Conservation (phyloP, 768 basidiomycete genomes). For the Hydnomerulius pinastri region DNA sequence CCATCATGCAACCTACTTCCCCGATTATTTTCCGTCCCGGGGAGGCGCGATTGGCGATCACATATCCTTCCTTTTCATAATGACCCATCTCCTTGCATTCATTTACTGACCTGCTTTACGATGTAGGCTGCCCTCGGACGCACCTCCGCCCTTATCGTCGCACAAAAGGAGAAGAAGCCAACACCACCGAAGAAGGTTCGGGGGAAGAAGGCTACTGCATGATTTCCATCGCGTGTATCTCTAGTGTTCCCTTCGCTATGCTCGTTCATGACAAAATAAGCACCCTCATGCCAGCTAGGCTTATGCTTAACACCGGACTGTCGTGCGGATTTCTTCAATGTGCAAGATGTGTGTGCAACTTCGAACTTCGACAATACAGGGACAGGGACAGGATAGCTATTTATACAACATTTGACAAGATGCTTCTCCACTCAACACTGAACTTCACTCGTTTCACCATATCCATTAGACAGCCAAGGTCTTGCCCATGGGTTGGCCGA, state of each 20-base stretch:
- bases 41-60: constrained; percentile 36
- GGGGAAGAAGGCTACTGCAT: constrained; percentile 57
- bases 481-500: constrained; percentile 59
- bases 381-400: constrained; percentile 15
- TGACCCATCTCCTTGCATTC: constrained; percentile 48
- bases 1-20: constrained; percentile 24
- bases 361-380: constrained; percentile 16
- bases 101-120: constrained; percentile 19
- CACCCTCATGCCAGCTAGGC: constrained; percentile 5
- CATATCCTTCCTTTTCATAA: constrained; percentile 12
- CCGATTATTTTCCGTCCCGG: constrained; percentile 23
- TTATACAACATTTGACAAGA: constrained; percentile 5
- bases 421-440: neutral
- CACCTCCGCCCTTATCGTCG: constrained; percentile 66
- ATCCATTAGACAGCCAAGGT: constrained; percentile 32
- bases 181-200: constrained; percentile 68
- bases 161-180: constrained; percentile 73
- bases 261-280: constrained; percentile 23
- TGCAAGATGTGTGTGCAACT: constrained; percentile 1
- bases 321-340: neutral
- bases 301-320: neutral
- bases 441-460: constrained; percentile 3
- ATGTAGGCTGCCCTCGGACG: constrained; percentile 74
- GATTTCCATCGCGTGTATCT: constrained; percentile 25
- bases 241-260: constrained; percentile 22